phyloP scores from a whole-genome alignment of 148 eudicot species.

The Salicornia ramosissima region DNA sequence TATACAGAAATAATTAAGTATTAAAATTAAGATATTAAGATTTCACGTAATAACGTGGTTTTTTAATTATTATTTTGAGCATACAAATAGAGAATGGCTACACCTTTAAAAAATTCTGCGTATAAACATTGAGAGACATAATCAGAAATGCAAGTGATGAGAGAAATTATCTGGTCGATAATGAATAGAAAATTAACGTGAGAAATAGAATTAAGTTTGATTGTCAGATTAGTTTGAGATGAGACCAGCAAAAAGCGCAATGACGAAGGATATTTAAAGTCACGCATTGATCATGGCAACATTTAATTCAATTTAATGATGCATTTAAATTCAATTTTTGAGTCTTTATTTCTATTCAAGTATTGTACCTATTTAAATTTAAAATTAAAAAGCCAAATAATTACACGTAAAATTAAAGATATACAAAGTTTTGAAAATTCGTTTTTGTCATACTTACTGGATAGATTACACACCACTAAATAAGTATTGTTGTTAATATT shows the following conservation, averaged over 20 bases:
- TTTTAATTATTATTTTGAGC: no score
- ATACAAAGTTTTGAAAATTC: no score
- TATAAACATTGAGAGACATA: no score
- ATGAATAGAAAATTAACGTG: background rate
- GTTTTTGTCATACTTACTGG: no score
- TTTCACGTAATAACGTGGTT: no score
- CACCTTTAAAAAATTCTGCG: no score
- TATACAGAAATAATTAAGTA: no score
- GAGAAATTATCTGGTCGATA: conserved; percentile 23
- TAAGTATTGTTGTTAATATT: no score
- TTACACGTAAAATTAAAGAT: background rate
- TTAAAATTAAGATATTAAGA: no score
- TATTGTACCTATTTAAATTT: background rate
- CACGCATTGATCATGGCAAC: conserved; percentile 21
- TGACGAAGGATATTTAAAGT: conserved; percentile 4
- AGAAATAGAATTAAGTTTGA: background rate
- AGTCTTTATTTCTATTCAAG: background rate
- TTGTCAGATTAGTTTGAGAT: conserved; percentile 4
- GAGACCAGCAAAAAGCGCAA: conserved; percentile 1
- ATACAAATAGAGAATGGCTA: no score
- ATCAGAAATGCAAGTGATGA: conserved; percentile 10
- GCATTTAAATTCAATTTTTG: conserved; percentile 11
- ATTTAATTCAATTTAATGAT: conserved; percentile 20
- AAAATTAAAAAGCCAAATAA: background rate
- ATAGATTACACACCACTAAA: no score